phyloP scores from a whole-genome alignment of 1,284 basidiomycete species.

The Moesziomyces antarcticus region DNA sequence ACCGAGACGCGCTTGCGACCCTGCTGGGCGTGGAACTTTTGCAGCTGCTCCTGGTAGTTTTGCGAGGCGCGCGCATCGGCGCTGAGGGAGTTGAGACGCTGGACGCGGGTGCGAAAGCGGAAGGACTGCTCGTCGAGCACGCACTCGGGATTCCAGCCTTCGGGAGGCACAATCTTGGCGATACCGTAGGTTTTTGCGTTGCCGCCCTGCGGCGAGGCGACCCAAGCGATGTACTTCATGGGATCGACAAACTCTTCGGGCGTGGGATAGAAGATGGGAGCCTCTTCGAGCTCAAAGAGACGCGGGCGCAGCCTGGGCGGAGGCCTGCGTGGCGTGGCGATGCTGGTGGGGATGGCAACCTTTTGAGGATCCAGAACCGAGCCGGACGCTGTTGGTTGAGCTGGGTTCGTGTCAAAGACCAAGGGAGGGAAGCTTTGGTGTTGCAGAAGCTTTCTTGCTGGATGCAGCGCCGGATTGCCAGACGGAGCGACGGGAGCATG shows the following conservation, averaged over 20 bases:
- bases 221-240: slow-evolving; percentile 87
- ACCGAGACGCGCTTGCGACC: slow-evolving; percentile 80
- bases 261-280: slow-evolving; percentile 88
- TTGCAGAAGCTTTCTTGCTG: slow-evolving; percentile 42
- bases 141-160: slow-evolving; percentile 95
- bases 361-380: slow-evolving; percentile 3
- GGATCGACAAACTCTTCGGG: slow-evolving; percentile 91
- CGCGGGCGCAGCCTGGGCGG: slow-evolving; percentile 52
- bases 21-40: slow-evolving; percentile 72
- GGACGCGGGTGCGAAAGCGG: slow-evolving; percentile 93
- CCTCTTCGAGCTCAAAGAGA: slow-evolving; percentile 86
- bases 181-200: slow-evolving; percentile 84
- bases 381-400: background rate
- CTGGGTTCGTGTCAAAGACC: slow-evolving; percentile 16
- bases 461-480: slow-evolving; percentile 42
- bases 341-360: slow-evolving; percentile 53
- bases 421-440: slow-evolving; percentile 37
- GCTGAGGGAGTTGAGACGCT: slow-evolving; percentile 95
- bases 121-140: slow-evolving; percentile 91
- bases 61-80: slow-evolving; percentile 94
- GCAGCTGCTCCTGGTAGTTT: slow-evolving; percentile 96
- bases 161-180: slow-evolving; percentile 94
- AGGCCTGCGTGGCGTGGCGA: slow-evolving; percentile 52
- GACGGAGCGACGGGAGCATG: slow-evolving; percentile 9
- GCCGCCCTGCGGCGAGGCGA: slow-evolving; percentile 75